Conservation (phyloP, 805 yeast species). For the Jamesozyma gamospora region DNA sequence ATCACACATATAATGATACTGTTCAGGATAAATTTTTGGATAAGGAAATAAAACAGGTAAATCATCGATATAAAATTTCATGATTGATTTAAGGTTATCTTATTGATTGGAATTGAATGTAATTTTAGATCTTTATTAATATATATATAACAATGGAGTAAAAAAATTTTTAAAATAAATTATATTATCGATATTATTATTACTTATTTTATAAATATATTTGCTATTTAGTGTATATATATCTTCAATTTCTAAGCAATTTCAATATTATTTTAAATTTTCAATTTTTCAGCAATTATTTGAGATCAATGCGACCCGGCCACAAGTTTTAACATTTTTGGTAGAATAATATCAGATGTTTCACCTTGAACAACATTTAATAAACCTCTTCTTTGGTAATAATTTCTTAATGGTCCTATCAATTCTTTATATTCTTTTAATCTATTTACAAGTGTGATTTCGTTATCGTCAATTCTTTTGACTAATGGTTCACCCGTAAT, state of each 20-base stretch:
- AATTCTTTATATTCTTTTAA: constrained; percentile 50
- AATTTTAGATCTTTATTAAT: no score
- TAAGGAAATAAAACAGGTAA: constrained; percentile 93
- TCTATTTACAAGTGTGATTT: constrained; percentile 58
- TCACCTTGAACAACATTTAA: constrained; percentile 57
- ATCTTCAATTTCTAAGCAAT: background rate
- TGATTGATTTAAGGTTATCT: constrained; percentile 4
- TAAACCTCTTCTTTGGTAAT: constrained; percentile 42
- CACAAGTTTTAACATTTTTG: constrained; percentile 38
- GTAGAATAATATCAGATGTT: constrained; percentile 76
- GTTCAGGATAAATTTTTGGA: constrained; percentile 95
- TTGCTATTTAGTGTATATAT: background rate
- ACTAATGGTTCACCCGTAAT: constrained; percentile 78
- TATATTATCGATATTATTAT: no score
- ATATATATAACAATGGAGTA: no score
- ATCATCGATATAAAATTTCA: constrained; percentile 87
- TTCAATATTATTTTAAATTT: background rate
- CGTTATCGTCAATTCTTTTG: constrained; percentile 77
- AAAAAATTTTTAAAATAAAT: no score
- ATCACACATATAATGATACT: constrained; percentile 95
- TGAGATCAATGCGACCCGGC: background rate
- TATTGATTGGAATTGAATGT: no score
- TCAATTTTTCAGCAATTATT: background rate
- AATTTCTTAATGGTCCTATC: constrained; percentile 55
- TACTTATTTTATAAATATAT: background rate